Conservation (phyloP, 768 basidiomycete genomes). For the Leccinum olivaceopallidum region DNA sequence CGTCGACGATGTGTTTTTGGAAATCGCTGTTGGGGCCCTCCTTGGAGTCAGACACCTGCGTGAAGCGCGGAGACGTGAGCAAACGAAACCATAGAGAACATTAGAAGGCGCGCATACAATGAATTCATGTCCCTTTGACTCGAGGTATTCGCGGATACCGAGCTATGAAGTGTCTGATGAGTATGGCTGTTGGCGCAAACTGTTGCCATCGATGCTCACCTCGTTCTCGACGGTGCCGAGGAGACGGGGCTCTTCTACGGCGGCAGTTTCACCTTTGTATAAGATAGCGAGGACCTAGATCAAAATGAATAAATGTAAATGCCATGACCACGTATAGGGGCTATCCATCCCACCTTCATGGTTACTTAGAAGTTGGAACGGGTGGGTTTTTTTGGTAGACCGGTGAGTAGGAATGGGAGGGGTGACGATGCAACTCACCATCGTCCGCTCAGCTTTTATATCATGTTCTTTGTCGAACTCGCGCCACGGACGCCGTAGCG, state of each 20-base stretch:
- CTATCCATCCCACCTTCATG: slow-evolving; percentile 43
- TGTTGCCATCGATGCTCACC: slow-evolving; percentile 36
- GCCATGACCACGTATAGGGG: not conserved
- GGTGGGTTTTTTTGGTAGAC: slow-evolving; percentile 1
- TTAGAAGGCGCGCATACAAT: slow-evolving; percentile 45
- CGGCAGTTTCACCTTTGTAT: slow-evolving; percentile 67
- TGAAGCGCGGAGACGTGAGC: slow-evolving; percentile 4
- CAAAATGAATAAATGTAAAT: slow-evolving; percentile 1
- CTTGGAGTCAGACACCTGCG: slow-evolving; percentile 75
- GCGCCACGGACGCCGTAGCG: not conserved
- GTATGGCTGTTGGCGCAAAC: not conserved
- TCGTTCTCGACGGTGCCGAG: slow-evolving; percentile 82
- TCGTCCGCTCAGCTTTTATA: slow-evolving; percentile 21
- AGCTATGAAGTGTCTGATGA: slow-evolving; percentile 45
- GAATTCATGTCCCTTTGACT: slow-evolving; percentile 71
- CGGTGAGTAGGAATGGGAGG: slow-evolving; percentile 12
- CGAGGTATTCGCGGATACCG: slow-evolving; percentile 69
- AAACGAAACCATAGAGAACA: not conserved
- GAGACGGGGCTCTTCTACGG: slow-evolving; percentile 68
- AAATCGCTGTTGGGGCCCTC: slow-evolving; percentile 81
- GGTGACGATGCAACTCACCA: not conserved
- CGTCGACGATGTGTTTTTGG: slow-evolving; percentile 80
- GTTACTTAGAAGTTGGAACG: slow-evolving; percentile 1
- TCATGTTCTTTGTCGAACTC: slow-evolving; percentile 1
- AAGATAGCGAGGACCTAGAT: slow-evolving; percentile 70